Evolutionary conservation across 202 grass and related monocot genomes (phyloP), one percentile per base, ranked within the genome.

Genomic region (Setaria italica): DNA sequence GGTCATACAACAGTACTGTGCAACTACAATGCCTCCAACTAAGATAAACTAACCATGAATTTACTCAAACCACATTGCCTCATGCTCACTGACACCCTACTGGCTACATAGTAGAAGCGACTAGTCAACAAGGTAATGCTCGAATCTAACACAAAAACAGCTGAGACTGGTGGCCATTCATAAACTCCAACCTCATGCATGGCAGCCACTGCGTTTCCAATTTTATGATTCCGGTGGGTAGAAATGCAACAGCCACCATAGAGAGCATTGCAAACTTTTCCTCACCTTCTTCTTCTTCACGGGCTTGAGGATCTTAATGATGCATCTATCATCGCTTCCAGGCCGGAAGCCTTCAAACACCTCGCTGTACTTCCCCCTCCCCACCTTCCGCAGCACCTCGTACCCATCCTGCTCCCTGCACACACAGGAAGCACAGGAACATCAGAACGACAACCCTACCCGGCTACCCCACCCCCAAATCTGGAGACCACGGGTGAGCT

Each of bases 251-350:
- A 76, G 29, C 11, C 14, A 78, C 3, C 9, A 15, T 9, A 84
- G 39, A n/a, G 11, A 54, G 14, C 5, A 25, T 25, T 16, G 39
- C 25, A 14, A 39, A 43, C 15, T 7, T 9, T n/a, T 50, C 17
- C 51, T 64, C 45, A 98, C 96, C 78, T 95, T 95, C 79, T 99
- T 98, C 97, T 99, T 99, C 72, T 95, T 99, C 33, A 99, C 93
- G 7, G 92, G 97, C 86, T 96, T 99, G 65, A 99, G 92, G 68
- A 99, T 99, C 87, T 99, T 99, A 80, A 99, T 96, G 51, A 95
- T 80, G 47, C 91, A 99, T 85, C 79, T 92, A 46, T 99, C 90
- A 11, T 94, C 77, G 74, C 91, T 88, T 41, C 78, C 82, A 7
- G 89, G 35, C 46, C 85, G 87, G 29, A 94, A 86, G 16, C 97